phyloP scores from a whole-genome alignment of 2,329 filamentous ascomycete genomes.

The Colletotrichum lindemuthianum region DNA sequence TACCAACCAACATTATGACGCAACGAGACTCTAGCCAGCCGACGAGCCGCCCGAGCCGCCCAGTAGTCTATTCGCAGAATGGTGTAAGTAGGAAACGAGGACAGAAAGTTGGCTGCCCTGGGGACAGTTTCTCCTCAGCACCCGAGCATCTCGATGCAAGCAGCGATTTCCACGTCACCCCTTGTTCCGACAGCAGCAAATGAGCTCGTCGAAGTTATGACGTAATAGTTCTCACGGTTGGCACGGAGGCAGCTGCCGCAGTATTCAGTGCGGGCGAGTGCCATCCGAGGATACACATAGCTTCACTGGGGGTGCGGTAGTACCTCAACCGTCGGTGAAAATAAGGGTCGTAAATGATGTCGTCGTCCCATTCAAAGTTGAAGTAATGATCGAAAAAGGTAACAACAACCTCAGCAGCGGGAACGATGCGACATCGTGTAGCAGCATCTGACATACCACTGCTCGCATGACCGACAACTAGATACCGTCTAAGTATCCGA shows the following conservation, averaged over 20 bases:
- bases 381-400: conserved; percentile 74
- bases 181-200: conserved; percentile 47
- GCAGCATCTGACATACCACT: conserved; percentile 66
- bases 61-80: conserved; percentile 73
- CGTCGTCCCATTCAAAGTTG: conserved; percentile 65
- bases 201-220: conserved; percentile 62
- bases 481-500: conserved; percentile 73
- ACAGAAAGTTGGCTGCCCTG: conserved; percentile 60
- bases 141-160: conserved; percentile 38
- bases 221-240: conserved; percentile 62
- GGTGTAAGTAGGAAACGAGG: conserved; percentile 62
- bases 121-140: neutral
- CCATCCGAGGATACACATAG: conserved; percentile 71
- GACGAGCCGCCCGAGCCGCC: conserved; percentile 70
- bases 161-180: conserved; percentile 56
- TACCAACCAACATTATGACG: conserved; percentile 66
- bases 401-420: conserved; percentile 61
- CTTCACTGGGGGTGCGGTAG: conserved; percentile 65
- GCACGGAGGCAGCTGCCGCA: conserved; percentile 61
- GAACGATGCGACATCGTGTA: conserved; percentile 47
- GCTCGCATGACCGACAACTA: conserved; percentile 72
- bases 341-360: conserved; percentile 68
- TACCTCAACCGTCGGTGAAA: conserved; percentile 65
- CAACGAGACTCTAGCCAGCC: conserved; percentile 73
- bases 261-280: conserved; percentile 71